These are phyloP conservation scores for Trypanosoma congolense DNA, from an alignment of 208 protist species.

Conservation along the genomic window DNA sequence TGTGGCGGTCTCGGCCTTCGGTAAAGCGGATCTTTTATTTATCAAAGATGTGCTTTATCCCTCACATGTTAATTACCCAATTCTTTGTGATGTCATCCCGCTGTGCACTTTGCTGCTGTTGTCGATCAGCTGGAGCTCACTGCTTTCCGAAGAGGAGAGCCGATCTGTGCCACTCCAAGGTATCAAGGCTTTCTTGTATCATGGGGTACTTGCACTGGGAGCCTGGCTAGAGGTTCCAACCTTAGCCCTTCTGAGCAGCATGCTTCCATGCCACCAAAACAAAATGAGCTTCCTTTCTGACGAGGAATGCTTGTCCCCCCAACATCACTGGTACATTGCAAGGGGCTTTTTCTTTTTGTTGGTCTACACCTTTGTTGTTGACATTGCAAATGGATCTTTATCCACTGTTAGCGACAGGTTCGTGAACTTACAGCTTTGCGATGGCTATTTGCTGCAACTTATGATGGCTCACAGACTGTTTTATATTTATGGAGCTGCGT, in stretches of 20 bases:
- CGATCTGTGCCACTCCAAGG: background rate
- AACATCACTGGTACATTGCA: slow-evolving; percentile 9
- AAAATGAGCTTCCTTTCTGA: slow-evolving; percentile 6
- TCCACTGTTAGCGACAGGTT: background rate
- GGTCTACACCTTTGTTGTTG: slow-evolving; percentile 9
- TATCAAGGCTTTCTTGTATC: background rate
- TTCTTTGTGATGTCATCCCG: slow-evolving; percentile 5
- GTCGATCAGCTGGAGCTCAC: slow-evolving; percentile 4
- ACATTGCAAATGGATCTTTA: slow-evolving; percentile 6
- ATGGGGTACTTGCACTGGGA: background rate
- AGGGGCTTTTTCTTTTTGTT: slow-evolving; percentile 2
- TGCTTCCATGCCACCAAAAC: slow-evolving; percentile 17
- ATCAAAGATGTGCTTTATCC: slow-evolving; percentile 13
- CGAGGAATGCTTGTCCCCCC: slow-evolving; percentile 3
- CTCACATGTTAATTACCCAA: background rate
- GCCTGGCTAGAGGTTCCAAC: slow-evolving; percentile 10
- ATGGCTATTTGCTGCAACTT: slow-evolving; percentile 18
- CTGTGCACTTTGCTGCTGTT: slow-evolving; percentile 8
- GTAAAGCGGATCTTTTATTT: slow-evolving; percentile 3
- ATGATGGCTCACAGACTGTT: slow-evolving; percentile 17
- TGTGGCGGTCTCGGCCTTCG: slow-evolving; percentile 15
- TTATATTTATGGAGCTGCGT: slow-evolving; percentile 11
- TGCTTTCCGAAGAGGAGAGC: slow-evolving; percentile 12
- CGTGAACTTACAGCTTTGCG: slow-evolving; percentile 4
- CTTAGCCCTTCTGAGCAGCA: slow-evolving; percentile 3